Evolutionary conservation across 148 eudicot genomes (phyloP).

Genomic region (Vaccinium corymbosum): DNA sequence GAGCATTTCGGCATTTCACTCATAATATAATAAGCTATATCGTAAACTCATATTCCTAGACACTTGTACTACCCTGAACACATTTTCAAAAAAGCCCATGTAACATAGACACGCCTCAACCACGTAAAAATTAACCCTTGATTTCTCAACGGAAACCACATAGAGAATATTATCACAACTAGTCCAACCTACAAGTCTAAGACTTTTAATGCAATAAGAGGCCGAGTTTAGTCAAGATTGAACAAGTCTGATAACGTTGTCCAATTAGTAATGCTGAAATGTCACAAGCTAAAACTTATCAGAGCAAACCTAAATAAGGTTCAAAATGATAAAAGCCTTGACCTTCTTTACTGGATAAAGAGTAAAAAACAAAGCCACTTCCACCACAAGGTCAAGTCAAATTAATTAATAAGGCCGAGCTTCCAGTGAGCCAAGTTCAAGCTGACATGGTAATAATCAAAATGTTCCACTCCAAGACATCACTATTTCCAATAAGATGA

Average conservation of each 20-base stretch:
- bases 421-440: neutral
- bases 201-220: too few species aligned
- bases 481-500: neutral
- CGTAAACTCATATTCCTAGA: neutral
- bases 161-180: too few species aligned
- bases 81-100: too few species aligned
- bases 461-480: neutral
- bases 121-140: too few species aligned
- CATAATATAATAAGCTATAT: neutral
- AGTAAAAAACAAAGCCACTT: too few species aligned
- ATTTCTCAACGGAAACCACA: too few species aligned
- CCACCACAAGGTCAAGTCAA: neutral
- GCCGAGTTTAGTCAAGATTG: too few species aligned
- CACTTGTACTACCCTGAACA: too few species aligned
- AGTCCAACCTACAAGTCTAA: too few species aligned
- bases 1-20: neutral
- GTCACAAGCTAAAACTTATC: neutral
- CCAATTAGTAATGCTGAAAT: neutral
- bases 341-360: neutral
- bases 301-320: neutral
- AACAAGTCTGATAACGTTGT: neutral
- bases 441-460: neutral
- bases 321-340: constrained; percentile 1
- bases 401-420: neutral
- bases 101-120: too few species aligned